phyloP scores from a whole-genome alignment of 2,329 filamentous ascomycete genomes.

The Aspergillus aculeatinus region DNA sequence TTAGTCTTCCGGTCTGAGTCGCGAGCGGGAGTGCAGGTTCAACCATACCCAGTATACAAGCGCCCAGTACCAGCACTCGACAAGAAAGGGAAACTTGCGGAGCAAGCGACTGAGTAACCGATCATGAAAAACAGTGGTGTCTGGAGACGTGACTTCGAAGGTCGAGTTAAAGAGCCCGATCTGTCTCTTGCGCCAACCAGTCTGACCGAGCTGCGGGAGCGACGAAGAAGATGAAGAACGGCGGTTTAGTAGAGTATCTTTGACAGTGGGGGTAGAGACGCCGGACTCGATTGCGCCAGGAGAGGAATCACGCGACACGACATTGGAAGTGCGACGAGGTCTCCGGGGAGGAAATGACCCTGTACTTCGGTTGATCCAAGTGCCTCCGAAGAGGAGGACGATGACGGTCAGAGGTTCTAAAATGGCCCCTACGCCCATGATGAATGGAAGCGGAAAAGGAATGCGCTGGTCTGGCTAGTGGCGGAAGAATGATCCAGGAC shows the following conservation, averaged over 20 bases:
- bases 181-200: slow-evolving; percentile 52
- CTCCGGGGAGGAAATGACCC: slow-evolving; percentile 33
- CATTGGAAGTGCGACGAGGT: slow-evolving; percentile 21
- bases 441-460: slow-evolving; percentile 3
- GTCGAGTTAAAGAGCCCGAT: slow-evolving; percentile 49
- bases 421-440: slow-evolving; percentile 57
- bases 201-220: slow-evolving; percentile 42
- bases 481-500: background rate
- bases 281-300: slow-evolving; percentile 44
- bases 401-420: slow-evolving; percentile 64
- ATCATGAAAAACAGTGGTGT: slow-evolving; percentile 60
- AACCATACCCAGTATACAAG: slow-evolving; percentile 73
- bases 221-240: slow-evolving; percentile 40
- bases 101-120: slow-evolving; percentile 64
- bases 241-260: slow-evolving; percentile 36
- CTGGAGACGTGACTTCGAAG: slow-evolving; percentile 57
- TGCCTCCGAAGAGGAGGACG: slow-evolving; percentile 59
- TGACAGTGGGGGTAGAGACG: slow-evolving; percentile 35
- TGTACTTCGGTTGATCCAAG: slow-evolving; percentile 57
- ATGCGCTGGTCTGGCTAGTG: background rate
- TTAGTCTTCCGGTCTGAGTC: slow-evolving; percentile 9
- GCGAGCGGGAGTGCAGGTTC: background rate
- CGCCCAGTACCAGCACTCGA: slow-evolving; percentile 76
- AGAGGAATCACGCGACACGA: slow-evolving; percentile 28
- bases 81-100: slow-evolving; percentile 67